Evolutionary conservation across 495 filamentous ascomycete species (phyloP), one percentile per base, ranked within the genome.

Genomic region (Aspergillus bridgeri): DNA sequence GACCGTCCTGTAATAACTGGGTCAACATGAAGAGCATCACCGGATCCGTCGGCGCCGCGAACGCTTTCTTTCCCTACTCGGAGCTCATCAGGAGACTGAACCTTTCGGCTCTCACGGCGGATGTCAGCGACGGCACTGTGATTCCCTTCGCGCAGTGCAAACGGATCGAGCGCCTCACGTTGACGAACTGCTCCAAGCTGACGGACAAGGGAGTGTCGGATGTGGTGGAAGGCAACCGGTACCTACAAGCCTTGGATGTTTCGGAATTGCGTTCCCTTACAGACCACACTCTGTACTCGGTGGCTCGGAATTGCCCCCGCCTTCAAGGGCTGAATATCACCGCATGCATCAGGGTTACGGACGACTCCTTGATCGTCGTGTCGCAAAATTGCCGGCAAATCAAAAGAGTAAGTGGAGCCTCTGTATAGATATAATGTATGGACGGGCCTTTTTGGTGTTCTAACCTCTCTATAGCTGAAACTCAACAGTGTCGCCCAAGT

Each of bases 251-350:
- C 21, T 77, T 99, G 61, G 95, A 99, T 72, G 85, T 99, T 22
- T 96, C 94, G 1, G 84, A 87, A 20, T 75, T 94, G 67, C 79
- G 83, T 24, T 79, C 84, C 51, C 86, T 98, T 55, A 96, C 94
- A 4, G 91, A 96, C 59, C 77, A 80, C 60, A 92, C 93, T 3
- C 83, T 99, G 68, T 71, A 82, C 48, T 81, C 85, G n/a, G 84
- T 98, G 21, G 86, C 94, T 0, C 81, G 83, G 46, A 88, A 92
- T 70, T 97, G 93, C 67, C 77, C 78, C 5, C 83, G 90, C 23
- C 79, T 99, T 6, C 95, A 99, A 69, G 95, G 95, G 15, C 77
- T 99, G 49, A 99, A 99, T 63, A 85, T 99, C 56, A 92, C 92
- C 24, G 86, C 83, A 27, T 99, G 95, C 76, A 81, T 75, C 51